phyloP scores from a whole-genome alignment of 805 yeast species.

The Candida sonorensis region DNA sequence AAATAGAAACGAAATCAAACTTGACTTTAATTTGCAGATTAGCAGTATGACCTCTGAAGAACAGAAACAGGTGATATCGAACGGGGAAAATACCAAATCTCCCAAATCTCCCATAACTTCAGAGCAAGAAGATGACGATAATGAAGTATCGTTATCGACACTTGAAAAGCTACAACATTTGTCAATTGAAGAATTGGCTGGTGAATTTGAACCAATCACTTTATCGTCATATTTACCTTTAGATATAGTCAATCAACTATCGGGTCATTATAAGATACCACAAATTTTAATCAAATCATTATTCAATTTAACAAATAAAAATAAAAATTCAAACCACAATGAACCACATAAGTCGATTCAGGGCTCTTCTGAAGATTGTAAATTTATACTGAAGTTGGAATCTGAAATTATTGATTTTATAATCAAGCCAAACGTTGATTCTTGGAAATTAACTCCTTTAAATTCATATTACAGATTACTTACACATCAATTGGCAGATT shows the following conservation, averaged over 20 bases:
- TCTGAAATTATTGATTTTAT: constrained; percentile 40
- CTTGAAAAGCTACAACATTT: neutral
- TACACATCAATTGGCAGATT: constrained; percentile 65
- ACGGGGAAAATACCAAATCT: neutral
- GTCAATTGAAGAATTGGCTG: neutral
- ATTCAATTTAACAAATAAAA: constrained; percentile 18
- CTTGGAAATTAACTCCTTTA: constrained; percentile 43
- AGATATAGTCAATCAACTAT: constrained; percentile 15
- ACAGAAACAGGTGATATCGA: too few relatives aligned
- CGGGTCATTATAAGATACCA: constrained; percentile 19
- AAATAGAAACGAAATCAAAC: too few relatives aligned
- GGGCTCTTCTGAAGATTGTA: constrained; percentile 38
- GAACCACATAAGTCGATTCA: too few relatives aligned
- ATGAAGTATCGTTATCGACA: too few relatives aligned
- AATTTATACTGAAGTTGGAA: constrained; percentile 44
- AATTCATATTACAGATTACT: constrained; percentile 65
- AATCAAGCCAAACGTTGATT: constrained; percentile 30
- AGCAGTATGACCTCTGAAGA: too few relatives aligned
- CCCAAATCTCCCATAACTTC: neutral
- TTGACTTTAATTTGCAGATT: too few relatives aligned
- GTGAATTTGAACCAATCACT: constrained; percentile 13
- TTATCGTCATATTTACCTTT: constrained; percentile 7
- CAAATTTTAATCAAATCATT: constrained; percentile 25
- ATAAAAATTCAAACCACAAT: constrained; percentile 8
- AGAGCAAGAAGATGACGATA: neutral